Base-by-base conservation (phyloP, 768 basidiomycete species). In the Fibroporia radiculosa region DNA sequence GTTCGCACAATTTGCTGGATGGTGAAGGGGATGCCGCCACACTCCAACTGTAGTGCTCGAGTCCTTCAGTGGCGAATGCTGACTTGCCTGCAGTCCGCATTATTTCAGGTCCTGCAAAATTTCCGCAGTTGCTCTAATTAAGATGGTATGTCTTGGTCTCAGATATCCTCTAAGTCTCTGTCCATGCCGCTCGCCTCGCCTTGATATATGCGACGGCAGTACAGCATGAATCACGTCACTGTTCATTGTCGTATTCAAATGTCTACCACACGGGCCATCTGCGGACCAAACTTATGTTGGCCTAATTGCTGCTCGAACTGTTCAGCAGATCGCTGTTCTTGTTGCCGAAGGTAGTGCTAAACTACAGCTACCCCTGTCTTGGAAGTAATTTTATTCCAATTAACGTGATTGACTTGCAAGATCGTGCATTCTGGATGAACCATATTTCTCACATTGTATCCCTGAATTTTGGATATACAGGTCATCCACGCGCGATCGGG, bases 401-500 rank as follows among this genome's bases (percentile, higher is more conserved):
- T n/a, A n/a, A n/a, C n/a, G n/a, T n/a, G n/a, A n/a, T n/a, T n/a
- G n/a, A n/a, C n/a, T n/a, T n/a, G n/a, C n/a, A n/a, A n/a, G n/a
- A n/a, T n/a, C n/a, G n/a, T n/a, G n/a, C n/a, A n/a, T n/a, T n/a
- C n/a, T n/a, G n/a, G n/a, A n/a, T n/a, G n/a, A n/a, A n/a, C n/a
- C n/a, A n/a, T n/a, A n/a, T n/a, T n/a, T 34, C 25, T 50, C 57
- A 50, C 44, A 27, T n/a, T 42, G 24, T 14, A 6, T 31, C 1
- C 23, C 6, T 24, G n/a, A n/a, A n/a, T n/a, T n/a, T n/a, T n/a
- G n/a, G n/a, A 26, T 12, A 48, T 68, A 66, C 66, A 98, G 95
- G 86, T 98, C 51, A 98, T 97, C 62, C 95, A 97, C 62, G 95
- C 95, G 25, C 82, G 95, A 40, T 97, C 95, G 2, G 95, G 95